Conservation (phyloP, 1,139 yeast species). For the Yamadazyma songkhlaensis region DNA sequence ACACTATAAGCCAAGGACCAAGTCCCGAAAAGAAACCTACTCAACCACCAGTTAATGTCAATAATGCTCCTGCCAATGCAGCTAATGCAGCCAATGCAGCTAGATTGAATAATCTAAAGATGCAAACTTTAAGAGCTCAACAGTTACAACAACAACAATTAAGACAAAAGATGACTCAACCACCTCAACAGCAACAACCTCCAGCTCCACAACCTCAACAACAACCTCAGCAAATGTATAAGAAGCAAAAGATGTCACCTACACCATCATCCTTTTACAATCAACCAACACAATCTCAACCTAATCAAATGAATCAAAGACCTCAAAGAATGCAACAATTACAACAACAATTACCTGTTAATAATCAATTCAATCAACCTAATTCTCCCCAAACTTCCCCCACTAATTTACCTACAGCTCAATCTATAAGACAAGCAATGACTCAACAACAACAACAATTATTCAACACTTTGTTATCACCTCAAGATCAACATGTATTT, state of each 20-base stretch:
- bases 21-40: constrained; percentile 14
- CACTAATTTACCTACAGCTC: constrained; percentile 5
- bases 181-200: constrained; percentile 12
- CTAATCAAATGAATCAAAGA: constrained; percentile 3
- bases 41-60: not conserved
- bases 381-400: constrained; percentile 11
- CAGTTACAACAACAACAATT: constrained; percentile 20
- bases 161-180: constrained; percentile 13
- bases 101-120: constrained; percentile 5
- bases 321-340: constrained; percentile 16
- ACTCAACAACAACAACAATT: constrained; percentile 49
- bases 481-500: constrained; percentile 45
- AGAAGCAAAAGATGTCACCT: constrained; percentile 13
- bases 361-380: constrained; percentile 20
- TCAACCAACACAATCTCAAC: constrained; percentile 1
- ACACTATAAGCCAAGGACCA: constrained; percentile 21
- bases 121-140: constrained; percentile 18
- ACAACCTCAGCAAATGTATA: constrained; percentile 8
- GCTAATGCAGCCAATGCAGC: constrained; percentile 4
- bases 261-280: not conserved
- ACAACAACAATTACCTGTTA: constrained; percentile 22
- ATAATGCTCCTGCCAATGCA: constrained; percentile 1
- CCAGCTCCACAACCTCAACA: constrained; percentile 10
- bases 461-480: constrained; percentile 39
- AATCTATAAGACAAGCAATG: constrained; percentile 17